A percentile compares a stretch with the other conserved stretches of the same genome.
Evolutionary conservation across 2,329 filamentous ascomycete genomes (phyloP).

Genomic region (Talaromyces sp.): DNA sequence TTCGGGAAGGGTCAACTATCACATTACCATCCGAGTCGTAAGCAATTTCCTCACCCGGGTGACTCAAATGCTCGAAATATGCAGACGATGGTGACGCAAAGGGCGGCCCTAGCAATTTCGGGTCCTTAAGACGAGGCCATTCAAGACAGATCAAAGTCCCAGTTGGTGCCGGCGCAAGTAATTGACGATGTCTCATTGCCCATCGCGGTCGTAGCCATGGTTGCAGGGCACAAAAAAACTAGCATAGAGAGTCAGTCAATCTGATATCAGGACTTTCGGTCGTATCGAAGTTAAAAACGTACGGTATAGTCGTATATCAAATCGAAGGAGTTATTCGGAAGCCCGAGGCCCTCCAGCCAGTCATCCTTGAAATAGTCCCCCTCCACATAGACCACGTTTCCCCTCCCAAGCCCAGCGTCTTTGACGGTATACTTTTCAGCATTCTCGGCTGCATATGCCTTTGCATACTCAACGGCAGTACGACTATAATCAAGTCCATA

Average conservation of each 20-base stretch:
- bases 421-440: constrained; percentile 35
- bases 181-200: constrained; percentile 54
- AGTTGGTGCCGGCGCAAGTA: constrained; percentile 47
- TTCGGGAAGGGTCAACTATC: constrained; percentile 46
- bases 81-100: constrained; percentile 66
- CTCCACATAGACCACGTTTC: constrained; percentile 40
- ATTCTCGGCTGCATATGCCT: constrained; percentile 32
- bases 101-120: constrained; percentile 66
- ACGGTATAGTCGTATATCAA: constrained; percentile 63
- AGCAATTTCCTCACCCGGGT: constrained; percentile 64
- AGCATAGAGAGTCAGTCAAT: constrained; percentile 8
- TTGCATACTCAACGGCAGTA: constrained; percentile 43
- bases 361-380: constrained; percentile 47
- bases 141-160: constrained; percentile 66
- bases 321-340: constrained; percentile 39
- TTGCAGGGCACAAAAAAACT: constrained; percentile 61
- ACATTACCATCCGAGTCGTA: constrained; percentile 59
- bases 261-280: neutral
- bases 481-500: constrained; percentile 68
- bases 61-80: constrained; percentile 68
- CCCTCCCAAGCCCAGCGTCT: constrained; percentile 35
- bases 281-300: constrained; percentile 25
- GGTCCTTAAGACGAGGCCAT: constrained; percentile 70
- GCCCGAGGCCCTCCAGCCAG: constrained; percentile 37
- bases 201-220: constrained; percentile 55